Evolutionary conservation across 257 asterid species (phyloP).

Genomic region (Solanum phureja): DNA sequence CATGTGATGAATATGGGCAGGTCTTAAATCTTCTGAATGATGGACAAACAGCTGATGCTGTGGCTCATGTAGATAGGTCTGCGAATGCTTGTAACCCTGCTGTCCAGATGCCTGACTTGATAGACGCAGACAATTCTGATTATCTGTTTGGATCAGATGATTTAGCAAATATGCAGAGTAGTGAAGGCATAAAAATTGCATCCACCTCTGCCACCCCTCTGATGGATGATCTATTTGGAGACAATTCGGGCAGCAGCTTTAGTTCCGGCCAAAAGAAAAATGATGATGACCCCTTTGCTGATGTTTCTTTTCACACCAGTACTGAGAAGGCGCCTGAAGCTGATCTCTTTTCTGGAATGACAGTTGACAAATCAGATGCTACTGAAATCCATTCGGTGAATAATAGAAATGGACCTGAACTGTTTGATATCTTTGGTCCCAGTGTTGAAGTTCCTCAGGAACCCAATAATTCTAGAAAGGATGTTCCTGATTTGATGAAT

Average conservation of each 20-base stretch:
- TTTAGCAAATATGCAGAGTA: conserved; percentile 21
- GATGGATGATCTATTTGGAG: conserved; percentile 70
- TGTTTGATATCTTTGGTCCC: conserved; percentile 52
- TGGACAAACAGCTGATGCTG: conserved; percentile 34
- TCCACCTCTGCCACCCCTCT: conserved; percentile 43
- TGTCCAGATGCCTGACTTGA: conserved; percentile 64
- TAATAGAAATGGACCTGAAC: conserved; percentile 35
- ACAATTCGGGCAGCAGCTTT: conserved; percentile 23
- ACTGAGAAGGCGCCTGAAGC: conserved; percentile 34
- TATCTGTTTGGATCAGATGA: conserved; percentile 41
- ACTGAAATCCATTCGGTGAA: conserved; percentile 22
- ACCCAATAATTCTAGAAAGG: conserved; percentile 22
- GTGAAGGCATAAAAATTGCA: conserved; percentile 20
- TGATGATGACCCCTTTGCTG: conserved; percentile 93
- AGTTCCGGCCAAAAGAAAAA: conserved; percentile 27
- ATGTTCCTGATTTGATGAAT: conserved; percentile 49
- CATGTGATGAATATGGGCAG: conserved; percentile 25
- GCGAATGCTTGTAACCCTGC: conserved; percentile 31
- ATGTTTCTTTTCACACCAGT: conserved; percentile 66
- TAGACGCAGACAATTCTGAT: conserved; percentile 69
- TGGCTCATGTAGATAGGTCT: conserved; percentile 25
- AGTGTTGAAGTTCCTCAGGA: conserved; percentile 33
- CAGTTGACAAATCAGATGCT: conserved; percentile 32
- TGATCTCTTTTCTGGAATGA: conserved; percentile 63
- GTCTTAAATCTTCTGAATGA: conserved; percentile 64